Percentiles rank a stretch among this genome's conserved stretches.
These are phyloP conservation scores for Alternaria brassicae DNA, from an alignment of 2,329 filamentous ascomycete genomes.

Conservation along the genomic window DNA sequence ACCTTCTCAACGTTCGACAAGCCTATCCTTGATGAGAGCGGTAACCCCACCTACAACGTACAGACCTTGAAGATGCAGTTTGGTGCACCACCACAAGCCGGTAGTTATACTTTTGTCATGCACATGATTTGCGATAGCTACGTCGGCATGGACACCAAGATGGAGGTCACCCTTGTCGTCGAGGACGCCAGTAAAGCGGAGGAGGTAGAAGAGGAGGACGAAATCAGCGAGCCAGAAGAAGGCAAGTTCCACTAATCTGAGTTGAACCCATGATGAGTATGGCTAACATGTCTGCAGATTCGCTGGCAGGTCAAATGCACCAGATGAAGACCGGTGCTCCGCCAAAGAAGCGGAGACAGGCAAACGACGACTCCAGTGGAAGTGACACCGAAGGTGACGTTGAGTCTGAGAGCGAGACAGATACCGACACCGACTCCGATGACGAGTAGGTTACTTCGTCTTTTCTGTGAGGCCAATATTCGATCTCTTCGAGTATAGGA, in stretches of 20 bases:
- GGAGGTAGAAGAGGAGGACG: constrained; percentile 82
- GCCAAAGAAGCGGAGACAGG: constrained; percentile 65
- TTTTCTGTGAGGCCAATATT: neutral
- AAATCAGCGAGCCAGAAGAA: constrained; percentile 97
- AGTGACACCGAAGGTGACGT: constrained; percentile 70
- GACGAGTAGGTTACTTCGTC: constrained; percentile 41
- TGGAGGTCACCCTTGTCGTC: constrained; percentile 87
- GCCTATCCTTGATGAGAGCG: constrained; percentile 79
- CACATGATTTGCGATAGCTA: constrained; percentile 95
- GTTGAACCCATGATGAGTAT: neutral
- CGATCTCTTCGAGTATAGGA: neutral
- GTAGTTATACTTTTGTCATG: constrained; percentile 94
- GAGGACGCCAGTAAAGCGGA: constrained; percentile 88
- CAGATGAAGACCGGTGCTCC: constrained; percentile 75
- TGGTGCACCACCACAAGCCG: constrained; percentile 88
- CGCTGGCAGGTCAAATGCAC: constrained; percentile 88
- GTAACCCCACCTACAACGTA: constrained; percentile 90
- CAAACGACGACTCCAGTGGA: constrained; percentile 67
- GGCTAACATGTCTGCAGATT: constrained; percentile 65
- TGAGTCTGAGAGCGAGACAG: constrained; percentile 59
- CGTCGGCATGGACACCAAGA: constrained; percentile 89
- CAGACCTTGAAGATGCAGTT: constrained; percentile 98
- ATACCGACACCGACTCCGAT: constrained; percentile 53
- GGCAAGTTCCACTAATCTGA: constrained; percentile 66
- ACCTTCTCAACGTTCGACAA: constrained; percentile 94